Evolutionary conservation across 306 rosid species (phyloP).

Genomic region (Datisca glomerata): DNA sequence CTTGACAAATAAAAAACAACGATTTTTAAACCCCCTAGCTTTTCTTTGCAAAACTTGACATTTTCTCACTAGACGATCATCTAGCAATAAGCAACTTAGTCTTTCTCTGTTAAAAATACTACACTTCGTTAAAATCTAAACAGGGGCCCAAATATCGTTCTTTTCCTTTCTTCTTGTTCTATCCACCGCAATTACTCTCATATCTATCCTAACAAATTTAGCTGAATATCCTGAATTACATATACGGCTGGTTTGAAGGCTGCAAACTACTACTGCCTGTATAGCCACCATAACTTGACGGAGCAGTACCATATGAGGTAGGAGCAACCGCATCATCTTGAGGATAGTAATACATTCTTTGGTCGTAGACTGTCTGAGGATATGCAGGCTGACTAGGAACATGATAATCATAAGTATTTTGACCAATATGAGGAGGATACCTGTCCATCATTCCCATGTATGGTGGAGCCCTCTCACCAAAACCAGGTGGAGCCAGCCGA

Average conservation of each 20-base stretch:
- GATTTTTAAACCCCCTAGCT: no score
- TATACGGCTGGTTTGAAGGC: conserved; percentile 43
- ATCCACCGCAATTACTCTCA: no score
- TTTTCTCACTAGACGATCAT: no score
- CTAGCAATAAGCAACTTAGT: no score
- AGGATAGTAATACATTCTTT: conserved; percentile 22
- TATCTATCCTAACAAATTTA: no score
- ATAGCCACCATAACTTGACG: conserved; percentile 40
- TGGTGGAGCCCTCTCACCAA: conserved; percentile 25
- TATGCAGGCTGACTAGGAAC: conserved; percentile 43
- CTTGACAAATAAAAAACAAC: no score
- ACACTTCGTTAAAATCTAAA: no score
- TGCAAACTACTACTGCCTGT: conserved; percentile 39
- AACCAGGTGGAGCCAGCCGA: conserved; percentile 34
- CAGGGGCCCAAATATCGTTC: no score
- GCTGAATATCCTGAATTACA: no score
- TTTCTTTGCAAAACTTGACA: no score
- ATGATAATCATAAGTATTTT: conserved; percentile 32
- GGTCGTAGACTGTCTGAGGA: conserved; percentile 30
- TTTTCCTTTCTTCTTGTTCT: no score
- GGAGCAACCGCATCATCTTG: conserved; percentile 22
- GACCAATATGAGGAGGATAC: conserved; percentile 31
- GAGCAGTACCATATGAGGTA: conserved; percentile 19
- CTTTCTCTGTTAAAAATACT: no score
- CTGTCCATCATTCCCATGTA: conserved; percentile 32